Conservation (phyloP, 495 filamentous ascomycete genomes). For the Hypoxylon perforatum region DNA sequence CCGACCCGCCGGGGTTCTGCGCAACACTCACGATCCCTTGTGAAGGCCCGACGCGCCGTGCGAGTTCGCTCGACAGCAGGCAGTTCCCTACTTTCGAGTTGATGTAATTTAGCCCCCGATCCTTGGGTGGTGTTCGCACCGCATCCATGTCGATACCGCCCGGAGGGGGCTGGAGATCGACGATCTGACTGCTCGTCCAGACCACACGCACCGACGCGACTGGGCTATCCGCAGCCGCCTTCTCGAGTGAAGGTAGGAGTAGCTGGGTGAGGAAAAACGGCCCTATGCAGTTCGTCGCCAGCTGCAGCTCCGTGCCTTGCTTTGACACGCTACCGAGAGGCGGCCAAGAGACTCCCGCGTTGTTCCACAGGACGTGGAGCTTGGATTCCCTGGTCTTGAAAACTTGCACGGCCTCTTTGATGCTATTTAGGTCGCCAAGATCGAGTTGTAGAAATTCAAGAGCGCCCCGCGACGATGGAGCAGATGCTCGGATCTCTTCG, state of each 20-base stretch:
- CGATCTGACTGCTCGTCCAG: slow-evolving; percentile 49
- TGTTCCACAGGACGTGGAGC: slow-evolving; percentile 46
- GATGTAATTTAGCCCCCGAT: slow-evolving; percentile 48
- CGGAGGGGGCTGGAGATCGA: slow-evolving; percentile 41
- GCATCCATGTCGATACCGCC: slow-evolving; percentile 48
- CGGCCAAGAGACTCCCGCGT: slow-evolving; percentile 52
- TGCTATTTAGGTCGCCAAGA: slow-evolving; percentile 41
- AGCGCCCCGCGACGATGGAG: slow-evolving; percentile 19
- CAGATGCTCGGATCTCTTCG: slow-evolving; percentile 30
- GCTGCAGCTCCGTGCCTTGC: slow-evolving; percentile 52
- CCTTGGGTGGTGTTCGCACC: slow-evolving; percentile 35
- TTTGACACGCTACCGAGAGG: slow-evolving; percentile 45
- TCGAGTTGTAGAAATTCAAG: slow-evolving; percentile 43
- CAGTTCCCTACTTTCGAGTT: slow-evolving; percentile 55
- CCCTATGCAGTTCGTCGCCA: slow-evolving; percentile 51
- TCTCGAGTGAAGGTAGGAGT: slow-evolving; percentile 41
- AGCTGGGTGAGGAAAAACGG: slow-evolving; percentile 53
- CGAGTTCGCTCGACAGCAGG: slow-evolving; percentile 50
- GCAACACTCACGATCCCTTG: slow-evolving; percentile 45
- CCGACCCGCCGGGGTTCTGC: slow-evolving; percentile 54
- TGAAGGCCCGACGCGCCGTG: slow-evolving; percentile 31
- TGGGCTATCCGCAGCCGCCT: slow-evolving; percentile 5
- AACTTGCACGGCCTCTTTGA: slow-evolving; percentile 36
- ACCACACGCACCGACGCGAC: slow-evolving; percentile 46
- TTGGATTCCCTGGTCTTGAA: slow-evolving; percentile 40